Conservation (phyloP, 768 basidiomycete genomes). For the Brasilioporus rufonigricans region DNA sequence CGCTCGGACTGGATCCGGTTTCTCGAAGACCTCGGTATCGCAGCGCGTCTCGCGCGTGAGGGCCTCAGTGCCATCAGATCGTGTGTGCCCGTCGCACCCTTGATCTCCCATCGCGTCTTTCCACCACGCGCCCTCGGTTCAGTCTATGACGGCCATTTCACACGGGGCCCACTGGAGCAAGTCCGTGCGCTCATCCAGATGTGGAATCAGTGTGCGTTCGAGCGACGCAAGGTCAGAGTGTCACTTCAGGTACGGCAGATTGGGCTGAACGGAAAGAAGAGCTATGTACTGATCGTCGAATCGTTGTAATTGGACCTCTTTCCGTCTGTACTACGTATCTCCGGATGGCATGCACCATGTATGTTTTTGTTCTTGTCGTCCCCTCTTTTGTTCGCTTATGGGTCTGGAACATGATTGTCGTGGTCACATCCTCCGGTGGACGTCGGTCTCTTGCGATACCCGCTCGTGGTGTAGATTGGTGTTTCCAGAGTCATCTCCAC, state of each 20-base stretch:
- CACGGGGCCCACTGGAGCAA: constrained; percentile 16
- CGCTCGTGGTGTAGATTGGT: not conserved
- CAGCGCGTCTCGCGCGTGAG: constrained; percentile 25
- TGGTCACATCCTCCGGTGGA: not conserved
- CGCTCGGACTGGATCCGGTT: constrained; percentile 31
- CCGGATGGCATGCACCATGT: not conserved
- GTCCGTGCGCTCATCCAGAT: constrained; percentile 27
- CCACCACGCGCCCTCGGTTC: constrained; percentile 11
- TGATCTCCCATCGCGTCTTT: constrained; percentile 16
- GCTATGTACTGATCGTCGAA: constrained; percentile 23
- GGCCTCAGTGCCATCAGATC: constrained; percentile 25
- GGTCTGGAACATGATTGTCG: not conserved
- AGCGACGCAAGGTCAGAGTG: constrained; percentile 29
- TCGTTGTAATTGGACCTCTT: constrained; percentile 17
- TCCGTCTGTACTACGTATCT: not conserved
- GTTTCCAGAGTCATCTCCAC: too few relatives aligned
- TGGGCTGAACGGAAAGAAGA: constrained; percentile 2
- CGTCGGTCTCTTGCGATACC: too few relatives aligned
- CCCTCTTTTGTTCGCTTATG: not conserved
- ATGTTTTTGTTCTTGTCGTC: not conserved
- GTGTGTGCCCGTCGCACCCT: constrained; percentile 15
- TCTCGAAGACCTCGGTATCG: constrained; percentile 27
- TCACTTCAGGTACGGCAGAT: constrained; percentile 10
- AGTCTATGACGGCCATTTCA: constrained; percentile 22
- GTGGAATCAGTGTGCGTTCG: constrained; percentile 34